A percentile compares a stretch with the other conserved stretches of the same genome.
These are phyloP conservation scores for Zymoseptoria ardabiliae DNA, from an alignment of 2,329 filamentous ascomycete species.

Conservation along the genomic window DNA sequence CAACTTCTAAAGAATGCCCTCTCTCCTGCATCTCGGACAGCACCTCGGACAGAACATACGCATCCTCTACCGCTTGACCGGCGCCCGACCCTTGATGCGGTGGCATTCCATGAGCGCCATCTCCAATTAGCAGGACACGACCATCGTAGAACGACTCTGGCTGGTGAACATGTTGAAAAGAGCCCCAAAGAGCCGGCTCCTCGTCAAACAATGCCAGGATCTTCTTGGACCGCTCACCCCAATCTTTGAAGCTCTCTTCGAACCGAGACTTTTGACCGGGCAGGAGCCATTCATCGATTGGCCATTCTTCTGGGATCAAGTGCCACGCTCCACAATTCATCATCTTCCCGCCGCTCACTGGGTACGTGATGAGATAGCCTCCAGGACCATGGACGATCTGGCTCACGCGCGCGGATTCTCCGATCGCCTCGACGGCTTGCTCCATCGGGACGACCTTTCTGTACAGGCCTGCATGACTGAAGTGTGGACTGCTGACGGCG, in stretches of 20 bases:
- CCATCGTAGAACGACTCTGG: conserved; percentile 31
- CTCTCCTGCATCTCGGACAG: conserved; percentile 1
- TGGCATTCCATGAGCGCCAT: conserved; percentile 59
- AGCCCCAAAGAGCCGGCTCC: conserved; percentile 41
- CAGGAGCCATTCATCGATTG: conserved; percentile 34
- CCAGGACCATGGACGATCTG: conserved; percentile 40
- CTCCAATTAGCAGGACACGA: conserved; percentile 53
- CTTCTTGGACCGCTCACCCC: conserved; percentile 34
- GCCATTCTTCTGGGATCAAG: conserved; percentile 33
- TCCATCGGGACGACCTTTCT: conserved; percentile 55
- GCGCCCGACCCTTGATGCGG: conserved; percentile 58
- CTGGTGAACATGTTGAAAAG: conserved; percentile 38
- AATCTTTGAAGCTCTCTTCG: conserved; percentile 34
- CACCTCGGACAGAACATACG: conserved; percentile 32
- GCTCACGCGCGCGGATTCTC: conserved; percentile 19
- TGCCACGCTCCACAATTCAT: conserved; percentile 51
- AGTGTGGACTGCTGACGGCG: conserved; percentile 41
- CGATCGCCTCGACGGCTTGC: conserved; percentile 34
- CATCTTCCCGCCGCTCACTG: conserved; percentile 48
- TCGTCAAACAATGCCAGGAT: conserved; percentile 33
- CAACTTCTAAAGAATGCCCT: not conserved
- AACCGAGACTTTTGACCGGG: conserved; percentile 37
- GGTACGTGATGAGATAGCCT: conserved; percentile 55
- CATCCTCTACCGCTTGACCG: conserved; percentile 51
- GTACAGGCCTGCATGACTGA: conserved; percentile 54